Evolutionary conservation across 805 yeast genomes (phyloP).

Genomic region (Wickerhamomyces xylosicus): DNA sequence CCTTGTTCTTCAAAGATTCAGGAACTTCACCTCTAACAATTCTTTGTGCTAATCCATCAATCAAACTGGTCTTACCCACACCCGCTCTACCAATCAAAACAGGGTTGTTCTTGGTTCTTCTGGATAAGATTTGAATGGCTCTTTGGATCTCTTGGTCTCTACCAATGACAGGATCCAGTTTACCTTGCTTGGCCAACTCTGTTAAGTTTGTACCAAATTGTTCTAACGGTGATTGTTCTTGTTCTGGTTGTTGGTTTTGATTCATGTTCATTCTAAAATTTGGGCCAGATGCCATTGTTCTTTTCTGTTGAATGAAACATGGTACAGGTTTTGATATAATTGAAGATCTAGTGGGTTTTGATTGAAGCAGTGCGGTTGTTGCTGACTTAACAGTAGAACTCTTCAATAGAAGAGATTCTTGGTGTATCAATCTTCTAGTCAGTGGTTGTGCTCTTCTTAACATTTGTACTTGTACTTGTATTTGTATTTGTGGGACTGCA

Average conservation of each 20-base stretch:
- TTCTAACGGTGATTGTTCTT: conserved; percentile 68
- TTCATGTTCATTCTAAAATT: conserved; percentile 25
- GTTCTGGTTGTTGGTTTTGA: conserved; percentile 30
- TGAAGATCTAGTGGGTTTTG: neutral
- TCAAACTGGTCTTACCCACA: conserved; percentile 94
- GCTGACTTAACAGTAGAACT: neutral
- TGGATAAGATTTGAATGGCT: conserved; percentile 82
- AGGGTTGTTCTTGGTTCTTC: conserved; percentile 93
- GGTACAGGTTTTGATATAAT: neutral
- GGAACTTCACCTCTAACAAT: conserved; percentile 90
- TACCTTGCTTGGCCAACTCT: conserved; percentile 77
- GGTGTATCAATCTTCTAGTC: neutral
- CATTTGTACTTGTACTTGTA: neutral
- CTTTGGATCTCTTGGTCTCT: conserved; percentile 91
- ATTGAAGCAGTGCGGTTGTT: too few relatives aligned
- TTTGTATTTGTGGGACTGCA: too few relatives aligned
- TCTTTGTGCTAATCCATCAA: conserved; percentile 94
- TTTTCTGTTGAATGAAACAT: neutral
- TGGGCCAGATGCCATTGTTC: neutral
- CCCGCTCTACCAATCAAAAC: conserved; percentile 95
- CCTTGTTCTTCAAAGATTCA: conserved; percentile 81
- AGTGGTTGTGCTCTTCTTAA: conserved; percentile 2
- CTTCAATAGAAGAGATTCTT: neutral
- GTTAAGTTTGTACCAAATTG: conserved; percentile 83
- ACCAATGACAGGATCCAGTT: conserved; percentile 94